Evolutionary conservation across 805 yeast genomes (phyloP).

Genomic region (Candida dendrica): DNA sequence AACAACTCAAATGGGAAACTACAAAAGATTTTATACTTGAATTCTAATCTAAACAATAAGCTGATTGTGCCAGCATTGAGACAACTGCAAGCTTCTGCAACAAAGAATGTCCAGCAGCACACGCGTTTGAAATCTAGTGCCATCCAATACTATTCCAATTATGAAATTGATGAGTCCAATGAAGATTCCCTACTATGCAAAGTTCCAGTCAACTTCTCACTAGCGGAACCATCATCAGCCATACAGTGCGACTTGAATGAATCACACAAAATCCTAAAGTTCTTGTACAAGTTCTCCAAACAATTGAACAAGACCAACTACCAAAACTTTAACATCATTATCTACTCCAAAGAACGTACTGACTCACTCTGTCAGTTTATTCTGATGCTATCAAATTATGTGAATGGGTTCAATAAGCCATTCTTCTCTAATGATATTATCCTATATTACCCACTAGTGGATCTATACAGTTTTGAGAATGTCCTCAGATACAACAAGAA

Average conservation of each 20-base stretch:
- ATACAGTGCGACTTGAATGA: slow-evolving; percentile 19
- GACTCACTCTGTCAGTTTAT: slow-evolving; percentile 35
- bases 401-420: slow-evolving; percentile 33
- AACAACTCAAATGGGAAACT: slow-evolving; percentile 7
- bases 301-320: slow-evolving; percentile 29
- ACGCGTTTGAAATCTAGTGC: slow-evolving; percentile 6
- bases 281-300: slow-evolving; percentile 25
- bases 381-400: slow-evolving; percentile 31
- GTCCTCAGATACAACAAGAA: slow-evolving; percentile 21
- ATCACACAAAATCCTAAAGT: slow-evolving; percentile 17
- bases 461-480: slow-evolving; percentile 48
- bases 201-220: slow-evolving; percentile 23
- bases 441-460: slow-evolving; percentile 50
- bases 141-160: slow-evolving; percentile 22
- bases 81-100: slow-evolving; percentile 7
- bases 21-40: slow-evolving; percentile 10
- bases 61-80: slow-evolving; percentile 15
- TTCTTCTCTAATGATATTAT: slow-evolving; percentile 35
- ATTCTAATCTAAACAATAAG: slow-evolving; percentile 14
- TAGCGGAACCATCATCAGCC: slow-evolving; percentile 12
- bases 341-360: slow-evolving; percentile 32
- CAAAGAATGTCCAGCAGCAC: neutral
- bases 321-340: slow-evolving; percentile 32
- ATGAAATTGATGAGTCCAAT: slow-evolving; percentile 23
- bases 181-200: slow-evolving; percentile 25